Evolutionary conservation across 257 asterid genomes (phyloP).

Genomic region (Knoxia roxburghii): DNA sequence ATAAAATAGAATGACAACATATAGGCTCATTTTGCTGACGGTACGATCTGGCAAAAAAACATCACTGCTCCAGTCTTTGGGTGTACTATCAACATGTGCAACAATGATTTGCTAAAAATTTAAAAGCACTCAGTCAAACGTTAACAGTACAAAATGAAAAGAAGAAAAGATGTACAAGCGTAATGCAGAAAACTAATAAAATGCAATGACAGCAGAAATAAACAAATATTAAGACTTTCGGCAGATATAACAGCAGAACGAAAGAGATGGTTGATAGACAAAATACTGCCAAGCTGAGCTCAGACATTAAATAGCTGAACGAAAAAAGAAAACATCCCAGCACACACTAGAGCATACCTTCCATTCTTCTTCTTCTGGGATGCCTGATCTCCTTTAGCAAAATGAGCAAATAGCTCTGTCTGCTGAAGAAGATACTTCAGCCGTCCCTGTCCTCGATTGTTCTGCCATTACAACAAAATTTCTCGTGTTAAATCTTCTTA

Average conservation of each 20-base stretch:
- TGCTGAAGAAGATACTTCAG: conserved; percentile 91
- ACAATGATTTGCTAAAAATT: background rate
- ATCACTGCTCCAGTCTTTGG: background rate
- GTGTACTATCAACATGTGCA: background rate
- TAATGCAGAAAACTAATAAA: background rate
- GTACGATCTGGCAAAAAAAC: background rate
- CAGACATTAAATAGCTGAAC: background rate
- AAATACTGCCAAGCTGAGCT: background rate
- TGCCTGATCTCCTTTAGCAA: conserved; percentile 80
- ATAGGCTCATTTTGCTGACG: background rate
- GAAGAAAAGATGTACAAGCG: background rate
- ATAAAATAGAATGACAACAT: background rate
- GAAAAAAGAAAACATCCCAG: background rate
- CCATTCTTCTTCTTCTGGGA: conserved; percentile 77
- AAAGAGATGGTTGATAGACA: background rate
- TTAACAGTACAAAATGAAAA: background rate
- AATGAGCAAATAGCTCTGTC: conserved; percentile 96
- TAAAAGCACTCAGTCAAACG: background rate
- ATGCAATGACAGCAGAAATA: no score
- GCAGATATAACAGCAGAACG: no score
- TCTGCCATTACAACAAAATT: conserved; percentile 41
- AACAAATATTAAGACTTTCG: no score
- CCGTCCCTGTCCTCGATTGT: conserved; percentile 91
- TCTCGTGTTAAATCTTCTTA: background rate
- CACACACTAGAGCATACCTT: conserved; percentile 30